These are phyloP conservation scores for Schizochytrium sp. DNA, from an alignment of 108 stramenopile genomes.

Conservation along the genomic window DNA sequence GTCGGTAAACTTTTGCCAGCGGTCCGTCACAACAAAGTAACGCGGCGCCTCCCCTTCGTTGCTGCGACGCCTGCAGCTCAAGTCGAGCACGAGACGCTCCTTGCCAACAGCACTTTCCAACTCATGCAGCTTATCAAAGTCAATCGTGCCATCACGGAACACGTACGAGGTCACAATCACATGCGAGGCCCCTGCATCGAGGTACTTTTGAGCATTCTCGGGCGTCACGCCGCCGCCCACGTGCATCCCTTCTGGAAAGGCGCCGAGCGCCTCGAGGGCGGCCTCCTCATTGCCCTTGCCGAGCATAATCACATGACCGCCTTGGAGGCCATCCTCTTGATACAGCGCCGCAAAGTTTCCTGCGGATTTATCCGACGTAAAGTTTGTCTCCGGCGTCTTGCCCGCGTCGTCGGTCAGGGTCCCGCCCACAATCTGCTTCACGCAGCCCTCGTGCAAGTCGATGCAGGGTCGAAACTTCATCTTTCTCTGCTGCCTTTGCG, in stretches of 20 bases:
- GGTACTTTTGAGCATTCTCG: constrained; percentile 67
- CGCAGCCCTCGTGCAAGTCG: constrained; percentile 87
- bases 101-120: constrained; percentile 61
- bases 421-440: constrained; percentile 96
- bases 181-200: constrained; percentile 78
- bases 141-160: constrained; percentile 70
- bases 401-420: constrained; percentile 49
- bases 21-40: constrained; percentile 79
- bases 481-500: neutral
- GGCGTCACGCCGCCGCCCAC: constrained; percentile 86
- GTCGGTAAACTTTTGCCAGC: constrained; percentile 90
- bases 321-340: constrained; percentile 58
- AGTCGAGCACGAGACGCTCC: constrained; percentile 82
- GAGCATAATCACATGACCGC: constrained; percentile 96
- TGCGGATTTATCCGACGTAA: constrained; percentile 68
- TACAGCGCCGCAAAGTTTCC: constrained; percentile 64
- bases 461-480: constrained; percentile 98
- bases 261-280: constrained; percentile 61
- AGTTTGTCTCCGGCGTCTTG: constrained; percentile 62
- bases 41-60: constrained; percentile 44
- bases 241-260: constrained; percentile 79
- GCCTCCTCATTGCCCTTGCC: constrained; percentile 79
- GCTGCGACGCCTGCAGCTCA: constrained; percentile 69
- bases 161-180: constrained; percentile 94
- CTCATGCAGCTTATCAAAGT: constrained; percentile 60